Percentiles rank a stretch among this genome's conserved stretches.
These are phyloP conservation scores for Trifolium dubium DNA, from an alignment of 306 rosid genomes.

Conservation along the genomic window DNA sequence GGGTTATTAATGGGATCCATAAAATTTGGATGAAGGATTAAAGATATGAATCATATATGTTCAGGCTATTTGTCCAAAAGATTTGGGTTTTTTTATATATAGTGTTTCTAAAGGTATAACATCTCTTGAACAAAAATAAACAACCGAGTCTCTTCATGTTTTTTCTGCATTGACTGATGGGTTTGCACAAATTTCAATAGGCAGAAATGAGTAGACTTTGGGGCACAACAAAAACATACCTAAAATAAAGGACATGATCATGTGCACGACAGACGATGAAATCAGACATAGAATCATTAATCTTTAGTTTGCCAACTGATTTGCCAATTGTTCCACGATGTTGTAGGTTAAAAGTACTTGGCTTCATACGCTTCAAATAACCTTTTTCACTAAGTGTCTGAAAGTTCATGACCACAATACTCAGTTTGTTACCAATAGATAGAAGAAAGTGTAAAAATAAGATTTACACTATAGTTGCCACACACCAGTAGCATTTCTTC, in stretches of 20 bases:
- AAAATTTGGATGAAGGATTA: not conserved
- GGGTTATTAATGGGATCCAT: no score
- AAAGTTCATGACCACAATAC: constrained; percentile 38
- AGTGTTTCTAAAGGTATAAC: not conserved
- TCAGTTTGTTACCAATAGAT: constrained; percentile 2
- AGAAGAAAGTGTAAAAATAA: not conserved
- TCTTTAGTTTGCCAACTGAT: constrained; percentile 96
- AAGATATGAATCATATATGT: not conserved
- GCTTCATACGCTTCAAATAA: constrained; percentile 95
- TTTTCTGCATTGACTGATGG: constrained; percentile 17
- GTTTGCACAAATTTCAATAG: not conserved
- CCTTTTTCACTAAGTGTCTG: constrained; percentile 97
- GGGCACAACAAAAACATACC: constrained; percentile 51
- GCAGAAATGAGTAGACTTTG: constrained; percentile 11
- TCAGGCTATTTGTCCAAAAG: constrained; percentile 1
- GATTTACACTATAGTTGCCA: constrained; percentile 28
- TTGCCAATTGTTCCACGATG: constrained; percentile 97
- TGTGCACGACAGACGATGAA: constrained; percentile 92
- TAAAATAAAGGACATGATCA: constrained; percentile 92
- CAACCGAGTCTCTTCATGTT: not conserved
- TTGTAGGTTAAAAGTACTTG: constrained; percentile 85
- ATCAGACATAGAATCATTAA: constrained; percentile 95
- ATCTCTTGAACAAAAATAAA: constrained; percentile 20
- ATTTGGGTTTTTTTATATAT: not conserved
- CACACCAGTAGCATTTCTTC: constrained; percentile 93